Evolutionary conservation across 192 early-diverging fungal genomes (phyloP), one percentile per base, ranked within the genome.

Genomic region (Linnemannia elongata): DNA sequence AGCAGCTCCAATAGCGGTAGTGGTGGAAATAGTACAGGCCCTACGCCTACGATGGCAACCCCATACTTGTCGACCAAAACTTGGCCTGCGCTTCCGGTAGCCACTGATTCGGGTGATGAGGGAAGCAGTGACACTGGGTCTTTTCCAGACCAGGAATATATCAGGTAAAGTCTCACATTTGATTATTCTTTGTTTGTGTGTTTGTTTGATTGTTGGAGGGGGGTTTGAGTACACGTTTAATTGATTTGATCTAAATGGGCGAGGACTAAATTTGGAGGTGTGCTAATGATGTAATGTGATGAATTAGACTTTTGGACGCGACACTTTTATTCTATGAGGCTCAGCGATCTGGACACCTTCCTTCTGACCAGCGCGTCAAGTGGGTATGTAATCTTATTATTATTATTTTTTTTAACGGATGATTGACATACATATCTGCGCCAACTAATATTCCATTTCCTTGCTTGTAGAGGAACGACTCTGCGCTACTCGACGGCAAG

Each of bases 311-410:
- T 17, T 66, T 93, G 17, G 84, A 85, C 69, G 79, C 87, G 18
- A 91, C 91, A 1, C 74, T 93, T n/a, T 80, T 87, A 66, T 93
- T 93, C 63, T 93, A 90, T 74, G 92, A 93, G 86, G 92, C 92
- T 15, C 90, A 92, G 75, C 74, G 89, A 75, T 89, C 90, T 69
- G 92, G 92, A 15, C 81, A 83, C 9, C 79, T 93, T 12, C 85
- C 90, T 6, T 13, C 74, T 7, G 82, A 90, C 45, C 91, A 93
- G 63, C 80, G 92, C 57, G 89, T 93, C 38, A 42, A 79, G 20
- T 93, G 92, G 90, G 75, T 81, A 84, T 79, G 77, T 54, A 12
- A 3, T 30, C 9, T 27, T 49, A 15, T 52, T 24, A 33, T 60
- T 39, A 30, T 35, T 17, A 45, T 74, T 72, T n/a, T 47, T 33